Base-by-base conservation (phyloP, 352 stramenopile genomes). In the Pythium dissimile region DNA sequence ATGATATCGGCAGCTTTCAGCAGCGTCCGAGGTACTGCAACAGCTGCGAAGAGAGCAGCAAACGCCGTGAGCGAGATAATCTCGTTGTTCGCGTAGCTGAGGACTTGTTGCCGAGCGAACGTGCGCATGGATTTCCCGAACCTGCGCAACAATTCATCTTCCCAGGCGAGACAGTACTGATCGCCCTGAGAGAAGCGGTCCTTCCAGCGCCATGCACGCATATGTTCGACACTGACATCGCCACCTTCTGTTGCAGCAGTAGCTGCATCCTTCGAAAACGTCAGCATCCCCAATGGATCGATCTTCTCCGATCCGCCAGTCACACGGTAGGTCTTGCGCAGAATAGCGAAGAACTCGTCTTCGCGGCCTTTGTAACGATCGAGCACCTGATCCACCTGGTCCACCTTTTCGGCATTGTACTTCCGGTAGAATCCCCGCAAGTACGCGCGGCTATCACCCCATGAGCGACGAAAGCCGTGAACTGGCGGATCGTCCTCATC, bases 111-210 rank as follows among this genome's bases (percentile, higher is more conserved):
- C 11, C 66, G 72, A 4, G 81, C 80, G 61, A 94, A 93, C 3
- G 77, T 79, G 0, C 83, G 77, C 80, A 94, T 94, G 4, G 71
- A 89, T 61, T 81, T 89, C 27, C 83, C 82, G 60, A 91, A 94
- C 15, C 78, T 76, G 15, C 81, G 71, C 3, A 94, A 54, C 30
- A 84, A 50, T 16, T 71, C 71, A 66, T 93, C 80, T 51, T 94
- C 85, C 83, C 83, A 94, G 37, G 75, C 54, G 0, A 94, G 59
- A 54, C 83, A 88, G 54, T 92, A 94, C 46, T 94, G 85, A 30
- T 94, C 85, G 16, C 83, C 85, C 42, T 92, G 80, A 5, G 73
- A 72, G 38, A 93, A 88, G 2, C 85, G 79, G 30, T 94, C 83
- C 41, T 90, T 92, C 85, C 85, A 94, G 2, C 82, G 71, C 85